phyloP scores from a whole-genome alignment of 345 rosid genomes.

The Eucalyptus marginata region DNA sequence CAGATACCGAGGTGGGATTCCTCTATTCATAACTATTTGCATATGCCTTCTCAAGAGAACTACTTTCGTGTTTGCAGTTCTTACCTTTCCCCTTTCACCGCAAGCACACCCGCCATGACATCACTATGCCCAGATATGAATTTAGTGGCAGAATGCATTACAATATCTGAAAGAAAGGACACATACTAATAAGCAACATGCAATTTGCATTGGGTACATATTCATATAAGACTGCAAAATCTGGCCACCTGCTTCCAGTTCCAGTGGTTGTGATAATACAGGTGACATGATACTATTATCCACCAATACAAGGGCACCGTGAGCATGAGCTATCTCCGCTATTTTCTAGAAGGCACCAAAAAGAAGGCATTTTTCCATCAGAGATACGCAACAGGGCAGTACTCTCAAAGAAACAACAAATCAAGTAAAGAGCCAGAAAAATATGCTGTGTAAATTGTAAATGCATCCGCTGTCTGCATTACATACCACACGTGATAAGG shows the following conservation, averaged over 20 bases:
- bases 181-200: neutral
- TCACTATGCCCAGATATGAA: constrained; percentile 94
- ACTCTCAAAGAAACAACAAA: neutral
- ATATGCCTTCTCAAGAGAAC: neutral
- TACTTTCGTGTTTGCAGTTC: neutral
- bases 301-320: constrained; percentile 75
- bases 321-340: constrained; percentile 70
- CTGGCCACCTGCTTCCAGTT: constrained; percentile 86
- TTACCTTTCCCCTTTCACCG: constrained; percentile 91
- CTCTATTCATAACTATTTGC: neutral
- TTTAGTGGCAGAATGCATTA: constrained; percentile 96
- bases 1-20: neutral
- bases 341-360: constrained; percentile 38
- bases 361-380: neutral
- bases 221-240: neutral
- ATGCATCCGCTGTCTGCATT: neutral
- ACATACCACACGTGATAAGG: neutral
- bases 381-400: neutral
- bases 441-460: neutral
- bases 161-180: constrained; percentile 50
- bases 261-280: constrained; percentile 73
- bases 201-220: neutral
- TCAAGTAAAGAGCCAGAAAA: neutral
- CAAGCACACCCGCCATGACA: constrained; percentile 94
- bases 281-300: constrained; percentile 97